Percentiles rank a stretch among this genome's conserved stretches.
These are phyloP conservation scores for Tardiomyces depauwii DNA, from an alignment of 1,139 yeast species.

Conservation along the genomic window DNA sequence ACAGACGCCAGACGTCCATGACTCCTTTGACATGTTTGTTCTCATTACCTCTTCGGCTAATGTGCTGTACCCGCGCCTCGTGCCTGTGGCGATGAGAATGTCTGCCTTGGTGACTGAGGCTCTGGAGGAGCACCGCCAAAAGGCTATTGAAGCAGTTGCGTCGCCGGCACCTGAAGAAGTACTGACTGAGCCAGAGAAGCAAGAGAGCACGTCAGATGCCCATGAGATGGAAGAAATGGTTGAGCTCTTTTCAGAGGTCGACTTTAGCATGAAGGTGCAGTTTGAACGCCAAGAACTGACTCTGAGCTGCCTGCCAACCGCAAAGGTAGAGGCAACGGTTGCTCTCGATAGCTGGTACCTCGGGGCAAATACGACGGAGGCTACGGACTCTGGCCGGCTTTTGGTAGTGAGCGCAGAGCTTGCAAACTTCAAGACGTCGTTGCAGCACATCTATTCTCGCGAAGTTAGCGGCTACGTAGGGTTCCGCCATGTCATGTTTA, in stretches of 20 bases:
- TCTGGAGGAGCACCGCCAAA: background rate
- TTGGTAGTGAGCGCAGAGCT: background rate
- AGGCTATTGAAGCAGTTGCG: too few relatives aligned
- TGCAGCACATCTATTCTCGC: conserved; percentile 85
- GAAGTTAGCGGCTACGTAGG: conserved; percentile 71
- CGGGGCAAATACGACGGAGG: conserved; percentile 42
- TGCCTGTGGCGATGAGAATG: conserved; percentile 60
- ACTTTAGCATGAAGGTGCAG: conserved; percentile 50
- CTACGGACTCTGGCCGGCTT: conserved; percentile 40
- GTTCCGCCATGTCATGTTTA: conserved; percentile 39
- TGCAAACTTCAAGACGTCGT: conserved; percentile 33
- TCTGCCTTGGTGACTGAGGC: conserved; percentile 5
- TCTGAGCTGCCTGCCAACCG: conserved; percentile 85
- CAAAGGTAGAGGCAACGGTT: conserved; percentile 80
- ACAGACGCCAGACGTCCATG: conserved; percentile 23
- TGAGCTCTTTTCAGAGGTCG: conserved; percentile 33
- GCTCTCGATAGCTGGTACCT: conserved; percentile 56
- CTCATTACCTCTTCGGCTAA: conserved; percentile 61
- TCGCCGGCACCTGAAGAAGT: background rate
- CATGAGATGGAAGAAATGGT: background rate
- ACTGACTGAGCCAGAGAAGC: too few relatives aligned
- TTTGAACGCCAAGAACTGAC: conserved; percentile 65
- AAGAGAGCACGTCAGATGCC: background rate
- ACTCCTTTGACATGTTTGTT: conserved; percentile 41
- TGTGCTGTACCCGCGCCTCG: conserved; percentile 54